A percentile compares a stretch with the other conserved stretches of the same genome.
Evolutionary conservation across 345 rosid species (phyloP).

Genomic region (Populus alba): DNA sequence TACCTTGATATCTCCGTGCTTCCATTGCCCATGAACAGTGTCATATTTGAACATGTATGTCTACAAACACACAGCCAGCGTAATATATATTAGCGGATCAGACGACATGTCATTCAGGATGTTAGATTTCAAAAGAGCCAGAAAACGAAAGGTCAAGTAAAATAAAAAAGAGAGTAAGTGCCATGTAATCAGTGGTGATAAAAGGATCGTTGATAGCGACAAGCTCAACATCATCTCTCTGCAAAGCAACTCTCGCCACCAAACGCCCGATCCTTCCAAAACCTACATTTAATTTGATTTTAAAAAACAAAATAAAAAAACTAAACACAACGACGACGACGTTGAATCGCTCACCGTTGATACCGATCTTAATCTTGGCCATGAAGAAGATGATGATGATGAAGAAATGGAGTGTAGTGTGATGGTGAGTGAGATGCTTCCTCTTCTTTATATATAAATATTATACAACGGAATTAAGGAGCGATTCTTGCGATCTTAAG

Average conservation of each 20-base stretch:
- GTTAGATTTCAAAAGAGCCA: neutral
- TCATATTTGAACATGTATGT: constrained; percentile 68
- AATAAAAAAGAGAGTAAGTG: neutral
- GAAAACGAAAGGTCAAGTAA: too few relatives aligned
- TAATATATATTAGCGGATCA: too few relatives aligned
- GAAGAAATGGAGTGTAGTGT: too few relatives aligned
- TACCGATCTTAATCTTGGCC: constrained; percentile 70
- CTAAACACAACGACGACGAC: neutral
- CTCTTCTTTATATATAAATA: neutral
- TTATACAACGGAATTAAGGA: too few relatives aligned
- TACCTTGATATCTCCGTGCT: constrained; percentile 53
- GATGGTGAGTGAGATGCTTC: neutral
- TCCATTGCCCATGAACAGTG: constrained; percentile 67
- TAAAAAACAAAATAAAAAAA: neutral
- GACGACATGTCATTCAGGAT: too few relatives aligned
- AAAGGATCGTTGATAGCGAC: constrained; percentile 77
- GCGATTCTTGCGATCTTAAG: neutral
- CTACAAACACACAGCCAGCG: constrained; percentile 12
- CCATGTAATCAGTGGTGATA: constrained; percentile 73
- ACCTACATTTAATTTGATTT: constrained; percentile 28
- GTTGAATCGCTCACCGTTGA: constrained; percentile 38
- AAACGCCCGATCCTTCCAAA: constrained; percentile 77
- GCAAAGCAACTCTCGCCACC: constrained; percentile 68
- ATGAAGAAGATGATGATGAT: neutral
- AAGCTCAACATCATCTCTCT: constrained; percentile 66